Base-by-base conservation (phyloP, 257 asterid genomes). In the Ehretia macrophylla region DNA sequence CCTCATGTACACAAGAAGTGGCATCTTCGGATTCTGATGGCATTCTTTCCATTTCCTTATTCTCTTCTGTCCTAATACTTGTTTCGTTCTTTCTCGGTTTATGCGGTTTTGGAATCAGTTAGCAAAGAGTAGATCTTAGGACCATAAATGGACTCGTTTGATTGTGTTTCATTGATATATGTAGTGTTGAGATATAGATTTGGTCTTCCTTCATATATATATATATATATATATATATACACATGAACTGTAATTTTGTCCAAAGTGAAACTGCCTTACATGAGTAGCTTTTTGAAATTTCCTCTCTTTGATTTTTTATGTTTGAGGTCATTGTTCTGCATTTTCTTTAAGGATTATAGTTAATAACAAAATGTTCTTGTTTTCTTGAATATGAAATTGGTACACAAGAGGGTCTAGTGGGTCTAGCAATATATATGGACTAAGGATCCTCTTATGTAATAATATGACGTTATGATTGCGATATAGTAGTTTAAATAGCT, bases 181-280 rank as follows among this genome's bases (percentile, higher is more conserved):
- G 61, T 80, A 73, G 85, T 45, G 17, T 38, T 64, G 72, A 80
- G 73, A 42, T 42, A 53, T 67, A 71, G 71, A 45, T 66, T 46
- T 68, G 51, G 60, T 62, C 60, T 66, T 11, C 14, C 13, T 58
- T 42, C 47, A 42, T 42, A 42, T 42, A 42, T 14, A 42, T 10
- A 42, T 42, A 38, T 11, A 38, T 38, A 38, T 38, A 38, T 38
- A 38, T 38, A 6, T 37, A 39, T 63, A 42, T 22, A 10, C 69
- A 58, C 51, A 65, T 68, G 53, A 63, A 79, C 68, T 80, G 90
- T 80, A 77, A 75, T 66, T 69, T 75, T 72, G 46, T 53, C 23
- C 27, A 1, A 44, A 17, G 19, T 54, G 35, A 32, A 51, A 18
- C 57, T 32, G 23, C 27, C 12, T 27, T 54, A n/a, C n/a, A n/a